phyloP scores from a whole-genome alignment of 1,139 yeast genomes.

The Candida pseudocylindracea region DNA sequence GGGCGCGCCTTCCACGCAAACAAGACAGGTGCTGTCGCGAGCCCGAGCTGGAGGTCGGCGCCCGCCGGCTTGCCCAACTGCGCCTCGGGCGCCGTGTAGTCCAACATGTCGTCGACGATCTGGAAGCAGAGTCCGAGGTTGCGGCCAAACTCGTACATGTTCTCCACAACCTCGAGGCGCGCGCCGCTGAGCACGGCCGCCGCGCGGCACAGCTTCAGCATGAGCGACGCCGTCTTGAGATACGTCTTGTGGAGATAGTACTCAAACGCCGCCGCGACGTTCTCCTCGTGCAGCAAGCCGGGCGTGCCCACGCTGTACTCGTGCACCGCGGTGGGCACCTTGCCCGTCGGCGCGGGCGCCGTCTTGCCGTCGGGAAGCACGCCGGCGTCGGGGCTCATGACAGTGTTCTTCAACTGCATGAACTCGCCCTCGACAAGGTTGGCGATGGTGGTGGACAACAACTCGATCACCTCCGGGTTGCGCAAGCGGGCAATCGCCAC shows the following conservation, averaged over 20 bases:
- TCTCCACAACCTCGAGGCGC: conserved; percentile 47
- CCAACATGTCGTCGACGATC: conserved; percentile 89
- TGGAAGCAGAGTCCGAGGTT: conserved; percentile 91
- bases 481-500: conserved; percentile 84
- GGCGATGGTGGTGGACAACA: conserved; percentile 88
- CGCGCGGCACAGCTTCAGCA: conserved; percentile 89
- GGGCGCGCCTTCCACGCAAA: conserved; percentile 88
- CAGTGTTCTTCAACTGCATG: conserved; percentile 92
- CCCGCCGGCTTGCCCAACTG: conserved; percentile 89
- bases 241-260: conserved; percentile 90
- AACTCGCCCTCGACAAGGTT: conserved; percentile 96
- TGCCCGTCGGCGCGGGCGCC: conserved; percentile 41
- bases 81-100: conserved; percentile 67
- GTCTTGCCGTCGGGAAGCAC: conserved; percentile 24
- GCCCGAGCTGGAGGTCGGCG: conserved; percentile 81
- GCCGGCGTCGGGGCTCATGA: conserved; percentile 23
- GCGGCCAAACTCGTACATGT: conserved; percentile 79
- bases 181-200: conserved; percentile 89
- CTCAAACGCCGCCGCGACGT: conserved; percentile 75
- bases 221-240: conserved; percentile 80
- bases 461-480: conserved; percentile 92
- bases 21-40: conserved; percentile 92
- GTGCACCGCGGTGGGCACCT: conserved; percentile 33
- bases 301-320: conserved; percentile 29
- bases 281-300: conserved; percentile 31